Percentiles rank a stretch among this genome's conserved stretches.
Evolutionary conservation across 2,329 filamentous ascomycete species (phyloP).

Genomic region (Colletotrichum navitas): DNA sequence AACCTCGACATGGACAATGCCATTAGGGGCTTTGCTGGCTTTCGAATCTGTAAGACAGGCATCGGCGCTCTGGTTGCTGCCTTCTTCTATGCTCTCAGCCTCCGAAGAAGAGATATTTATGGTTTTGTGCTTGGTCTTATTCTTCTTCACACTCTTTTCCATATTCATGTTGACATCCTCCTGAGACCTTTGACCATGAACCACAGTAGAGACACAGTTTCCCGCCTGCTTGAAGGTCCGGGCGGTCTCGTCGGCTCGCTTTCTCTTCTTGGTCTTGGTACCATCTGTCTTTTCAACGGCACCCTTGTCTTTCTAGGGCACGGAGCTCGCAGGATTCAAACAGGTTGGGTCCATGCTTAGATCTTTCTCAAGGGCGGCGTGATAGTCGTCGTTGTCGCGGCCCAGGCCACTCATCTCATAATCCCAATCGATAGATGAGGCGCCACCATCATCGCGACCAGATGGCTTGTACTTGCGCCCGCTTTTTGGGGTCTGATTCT

Average conservation of each 20-base stretch:
- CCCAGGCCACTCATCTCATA: not conserved
- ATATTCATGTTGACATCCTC: not conserved
- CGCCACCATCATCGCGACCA: not conserved
- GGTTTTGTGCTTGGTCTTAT: slow-evolving; percentile 8
- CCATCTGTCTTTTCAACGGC: not conserved
- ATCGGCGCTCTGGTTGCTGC: not conserved
- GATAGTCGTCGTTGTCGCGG: not conserved
- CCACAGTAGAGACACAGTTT: not conserved
- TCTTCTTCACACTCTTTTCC: not conserved
- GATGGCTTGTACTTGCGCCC: not conserved
- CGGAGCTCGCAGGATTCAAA: slow-evolving; percentile 2
- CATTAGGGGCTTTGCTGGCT: not conserved
- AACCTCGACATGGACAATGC: not conserved
- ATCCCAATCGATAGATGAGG: not conserved
- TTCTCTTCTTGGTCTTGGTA: slow-evolving; percentile 15
- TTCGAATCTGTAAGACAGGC: not conserved
- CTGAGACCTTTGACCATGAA: not conserved
- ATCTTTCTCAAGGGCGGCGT: slow-evolving; percentile 19
- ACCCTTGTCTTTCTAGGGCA: slow-evolving; percentile 18
- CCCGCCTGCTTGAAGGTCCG: slow-evolving; percentile 15
- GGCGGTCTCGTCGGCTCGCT: not conserved
- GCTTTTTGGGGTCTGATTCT: not conserved
- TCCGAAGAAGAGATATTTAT: not conserved
- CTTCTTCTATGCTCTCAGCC: not conserved
- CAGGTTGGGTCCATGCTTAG: slow-evolving; percentile 6